phyloP scores from a whole-genome alignment of 2,329 filamentous ascomycete genomes.

The Pseudogymnoascus sp. region DNA sequence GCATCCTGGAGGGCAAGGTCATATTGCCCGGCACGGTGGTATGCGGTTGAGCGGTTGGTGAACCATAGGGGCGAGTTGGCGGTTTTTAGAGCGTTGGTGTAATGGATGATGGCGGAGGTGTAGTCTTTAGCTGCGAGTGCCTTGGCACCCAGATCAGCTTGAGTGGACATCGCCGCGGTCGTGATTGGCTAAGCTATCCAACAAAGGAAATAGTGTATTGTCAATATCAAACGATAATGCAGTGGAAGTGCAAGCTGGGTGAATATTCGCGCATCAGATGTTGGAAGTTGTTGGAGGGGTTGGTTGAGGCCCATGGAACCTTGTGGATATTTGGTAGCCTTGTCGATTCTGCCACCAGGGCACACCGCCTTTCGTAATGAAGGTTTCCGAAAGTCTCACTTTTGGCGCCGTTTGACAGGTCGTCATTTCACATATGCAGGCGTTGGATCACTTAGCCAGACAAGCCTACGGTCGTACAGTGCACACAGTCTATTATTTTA shows the following conservation, averaged over 20 bases:
- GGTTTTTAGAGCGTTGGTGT: slow-evolving; percentile 60
- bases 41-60: slow-evolving; percentile 71
- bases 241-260: neutral
- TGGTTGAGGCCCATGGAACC: neutral
- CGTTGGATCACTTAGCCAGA: neutral
- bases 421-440: neutral
- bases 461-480: neutral
- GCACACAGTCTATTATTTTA: neutral
- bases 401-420: neutral
- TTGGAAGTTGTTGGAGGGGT: neutral
- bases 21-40: slow-evolving; percentile 54
- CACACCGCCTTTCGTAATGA: neutral
- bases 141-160: slow-evolving; percentile 40
- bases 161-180: slow-evolving; percentile 36
- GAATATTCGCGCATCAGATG: neutral
- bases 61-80: slow-evolving; percentile 73
- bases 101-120: slow-evolving; percentile 56
- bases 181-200: neutral
- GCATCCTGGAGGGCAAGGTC: slow-evolving; percentile 61
- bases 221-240: neutral
- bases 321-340: slow-evolving; percentile 8
- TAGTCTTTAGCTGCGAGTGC: slow-evolving; percentile 60
- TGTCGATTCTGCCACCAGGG: neutral
- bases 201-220: neutral
- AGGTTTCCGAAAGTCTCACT: neutral